Base-by-base conservation (phyloP, 805 yeast genomes). In the Jamesozyma spencerorum region DNA sequence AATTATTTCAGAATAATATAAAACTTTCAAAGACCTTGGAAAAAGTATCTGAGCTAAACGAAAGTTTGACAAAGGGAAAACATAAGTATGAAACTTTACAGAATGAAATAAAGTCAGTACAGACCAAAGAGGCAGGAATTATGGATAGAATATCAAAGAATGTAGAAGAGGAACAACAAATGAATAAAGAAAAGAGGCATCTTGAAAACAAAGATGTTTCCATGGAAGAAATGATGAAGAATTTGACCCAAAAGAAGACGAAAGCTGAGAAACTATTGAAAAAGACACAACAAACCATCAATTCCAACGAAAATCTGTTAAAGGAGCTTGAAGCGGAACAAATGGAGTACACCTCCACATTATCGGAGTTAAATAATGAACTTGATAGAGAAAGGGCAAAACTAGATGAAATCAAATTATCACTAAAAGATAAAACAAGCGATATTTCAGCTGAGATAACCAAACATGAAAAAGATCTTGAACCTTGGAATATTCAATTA, bases 401-500 rank as follows among this genome's bases (percentile, higher is more conserved):
- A n/a, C 62, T 90, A 18, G 82, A 78, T 39, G 70, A 70, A 19
- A 77, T 88, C 11, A 76, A 87, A 51, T 49, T 68, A 6, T 76
- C 75, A 22, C 69, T 92, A 35, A 77, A 85, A 7, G 80, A 76
- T 36, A 85, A 85, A 55, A 90, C 97, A 0, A 70, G 77, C 10
- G 77, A 65, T 2, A 70, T 81, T 41, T 75, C 88, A 1, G 71
- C 69, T 7, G 72, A 83, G 51, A 81, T 88, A 38, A 82, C 76
- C 48, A 50, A 54, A 12, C 62, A 78, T 31, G 88, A 85, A 55
- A 70, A 68, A 6, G 69, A 80, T 44, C 63, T 86, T 5, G 88
- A 84, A 48, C 98, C 97, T 0, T 86, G 94, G 88, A 77, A 76
- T 44, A 79, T 73, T 20, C 72, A 77, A 47, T 63, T 87, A 24